Conservation (phyloP, 2,329 filamentous ascomycete species). For the Zymoseptoria ardabiliae region DNA sequence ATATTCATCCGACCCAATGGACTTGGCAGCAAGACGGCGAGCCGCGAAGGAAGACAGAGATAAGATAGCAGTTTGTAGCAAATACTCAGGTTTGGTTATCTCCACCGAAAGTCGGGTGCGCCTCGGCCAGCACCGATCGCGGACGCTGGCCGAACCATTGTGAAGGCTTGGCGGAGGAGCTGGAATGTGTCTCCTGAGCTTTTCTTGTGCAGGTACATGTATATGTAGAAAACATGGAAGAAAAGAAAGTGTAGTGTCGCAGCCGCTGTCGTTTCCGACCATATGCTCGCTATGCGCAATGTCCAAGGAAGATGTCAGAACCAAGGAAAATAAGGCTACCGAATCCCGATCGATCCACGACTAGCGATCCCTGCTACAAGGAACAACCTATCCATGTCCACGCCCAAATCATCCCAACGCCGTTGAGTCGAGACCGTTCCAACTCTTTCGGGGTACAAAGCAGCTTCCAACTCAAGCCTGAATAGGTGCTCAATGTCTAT, state of each 20-base stretch:
- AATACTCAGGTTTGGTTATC: not conserved
- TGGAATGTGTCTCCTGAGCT: not conserved
- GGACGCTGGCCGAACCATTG: not conserved
- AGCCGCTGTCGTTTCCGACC: not conserved
- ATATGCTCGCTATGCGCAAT: not conserved
- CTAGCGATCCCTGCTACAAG: not conserved
- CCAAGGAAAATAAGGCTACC: not conserved
- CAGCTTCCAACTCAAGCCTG: not conserved
- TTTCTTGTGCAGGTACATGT: not conserved
- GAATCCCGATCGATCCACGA: not conserved
- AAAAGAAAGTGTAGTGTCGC: not conserved
- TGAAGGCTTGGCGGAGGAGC: not conserved
- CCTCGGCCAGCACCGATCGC: not conserved
- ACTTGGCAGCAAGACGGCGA: not conserved
- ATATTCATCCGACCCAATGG: not conserved
- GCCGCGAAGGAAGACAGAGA: not conserved
- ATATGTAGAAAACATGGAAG: not conserved
- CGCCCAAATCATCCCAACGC: not conserved
- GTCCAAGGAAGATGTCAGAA: not conserved
- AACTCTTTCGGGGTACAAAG: not conserved
- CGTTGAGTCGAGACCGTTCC: slow-evolving; percentile 3
- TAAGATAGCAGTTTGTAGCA: not conserved
- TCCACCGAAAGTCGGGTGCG: not conserved
- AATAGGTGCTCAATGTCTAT: not conserved
- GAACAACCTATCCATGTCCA: not conserved